phyloP scores from a whole-genome alignment of 208 protist species.

The Zelonia costaricensis region DNA sequence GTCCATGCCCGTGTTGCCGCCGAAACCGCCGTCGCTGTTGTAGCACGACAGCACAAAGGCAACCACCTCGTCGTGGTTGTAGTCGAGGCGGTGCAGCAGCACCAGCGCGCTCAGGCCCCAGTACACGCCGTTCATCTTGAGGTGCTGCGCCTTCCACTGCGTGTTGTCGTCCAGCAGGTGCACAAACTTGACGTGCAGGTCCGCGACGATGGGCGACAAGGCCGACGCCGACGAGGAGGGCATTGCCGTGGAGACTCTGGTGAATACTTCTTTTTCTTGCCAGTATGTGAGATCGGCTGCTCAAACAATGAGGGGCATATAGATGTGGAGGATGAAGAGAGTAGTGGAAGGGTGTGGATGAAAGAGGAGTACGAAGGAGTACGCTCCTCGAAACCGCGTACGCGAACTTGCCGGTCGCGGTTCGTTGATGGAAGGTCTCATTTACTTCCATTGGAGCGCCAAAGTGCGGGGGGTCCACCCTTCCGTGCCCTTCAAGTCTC shows the following conservation, averaged over 20 bases:
- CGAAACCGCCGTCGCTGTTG: constrained; percentile 97
- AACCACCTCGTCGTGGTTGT: constrained; percentile 89
- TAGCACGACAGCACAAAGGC: constrained; percentile 94
- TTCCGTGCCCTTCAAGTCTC: too few species aligned
- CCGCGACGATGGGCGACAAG: constrained; percentile 34
- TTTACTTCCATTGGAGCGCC: too few species aligned
- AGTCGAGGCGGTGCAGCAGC: constrained; percentile 71
- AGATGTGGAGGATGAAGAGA: too few species aligned
- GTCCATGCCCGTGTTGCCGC: constrained; percentile 97
- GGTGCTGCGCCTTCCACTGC: constrained; percentile 95
- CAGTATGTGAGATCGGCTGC: too few species aligned
- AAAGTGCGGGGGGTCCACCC: too few species aligned
- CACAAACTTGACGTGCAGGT: constrained; percentile 80
- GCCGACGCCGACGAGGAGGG: not conserved
- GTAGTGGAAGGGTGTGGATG: too few species aligned
- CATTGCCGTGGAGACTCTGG: not conserved
- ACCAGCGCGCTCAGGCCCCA: constrained; percentile 95
- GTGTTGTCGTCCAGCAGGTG: constrained; percentile 78
- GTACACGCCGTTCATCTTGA: constrained; percentile 97
- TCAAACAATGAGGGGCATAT: too few species aligned
- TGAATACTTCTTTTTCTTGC: too few species aligned
- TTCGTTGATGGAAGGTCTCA: too few species aligned
- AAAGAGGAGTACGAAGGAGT: too few species aligned
- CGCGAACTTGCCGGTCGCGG: too few species aligned
- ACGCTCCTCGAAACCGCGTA: too few species aligned